Evolutionary conservation across 306 rosid species (phyloP).

Genomic region (Glycine tomentella): DNA sequence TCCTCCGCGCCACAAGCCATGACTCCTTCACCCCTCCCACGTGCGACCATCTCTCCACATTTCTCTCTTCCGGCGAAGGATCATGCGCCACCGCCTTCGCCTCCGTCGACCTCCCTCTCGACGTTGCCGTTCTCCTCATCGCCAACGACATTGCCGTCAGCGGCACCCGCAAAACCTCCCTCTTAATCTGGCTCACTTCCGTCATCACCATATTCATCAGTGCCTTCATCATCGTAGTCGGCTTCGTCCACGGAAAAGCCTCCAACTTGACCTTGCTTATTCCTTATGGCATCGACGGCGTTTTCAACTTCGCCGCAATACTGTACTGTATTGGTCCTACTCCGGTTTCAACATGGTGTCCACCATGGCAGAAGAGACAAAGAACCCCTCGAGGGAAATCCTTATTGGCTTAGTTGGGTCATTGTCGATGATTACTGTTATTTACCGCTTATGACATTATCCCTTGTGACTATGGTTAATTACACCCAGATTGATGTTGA

Average conservation of each 20-base stretch:
- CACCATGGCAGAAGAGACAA: slow-evolving; percentile 91
- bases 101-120: slow-evolving; percentile 78
- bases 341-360: slow-evolving; percentile 97
- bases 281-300: slow-evolving; percentile 70
- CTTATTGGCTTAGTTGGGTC: slow-evolving; percentile 82
- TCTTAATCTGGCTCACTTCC: slow-evolving; percentile 68
- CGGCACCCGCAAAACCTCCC: slow-evolving; percentile 72
- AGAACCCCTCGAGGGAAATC: slow-evolving; percentile 80
- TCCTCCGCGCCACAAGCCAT: too few relatives aligned
- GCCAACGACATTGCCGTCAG: slow-evolving; percentile 73
- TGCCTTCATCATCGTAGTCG: slow-evolving; percentile 58
- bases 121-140: slow-evolving; percentile 66
- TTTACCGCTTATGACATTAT: slow-evolving; percentile 83
- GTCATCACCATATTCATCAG: slow-evolving; percentile 52
- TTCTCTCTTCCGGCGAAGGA: too few relatives aligned
- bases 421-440: slow-evolving; percentile 69
- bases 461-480: slow-evolving; percentile 64
- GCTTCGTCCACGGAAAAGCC: slow-evolving; percentile 61
- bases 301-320: slow-evolving; percentile 74
- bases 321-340: slow-evolving; percentile 96
- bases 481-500: slow-evolving; percentile 57
- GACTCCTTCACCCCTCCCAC: too few relatives aligned
- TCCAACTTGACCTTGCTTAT: slow-evolving; percentile 63
- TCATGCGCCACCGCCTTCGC: slow-evolving; percentile 43
- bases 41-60: too few relatives aligned